Evolutionary conservation across 2,329 filamentous ascomycete genomes (phyloP), one percentile per base, ranked within the genome.

Genomic region (Cladosporium cucumerinum): DNA sequence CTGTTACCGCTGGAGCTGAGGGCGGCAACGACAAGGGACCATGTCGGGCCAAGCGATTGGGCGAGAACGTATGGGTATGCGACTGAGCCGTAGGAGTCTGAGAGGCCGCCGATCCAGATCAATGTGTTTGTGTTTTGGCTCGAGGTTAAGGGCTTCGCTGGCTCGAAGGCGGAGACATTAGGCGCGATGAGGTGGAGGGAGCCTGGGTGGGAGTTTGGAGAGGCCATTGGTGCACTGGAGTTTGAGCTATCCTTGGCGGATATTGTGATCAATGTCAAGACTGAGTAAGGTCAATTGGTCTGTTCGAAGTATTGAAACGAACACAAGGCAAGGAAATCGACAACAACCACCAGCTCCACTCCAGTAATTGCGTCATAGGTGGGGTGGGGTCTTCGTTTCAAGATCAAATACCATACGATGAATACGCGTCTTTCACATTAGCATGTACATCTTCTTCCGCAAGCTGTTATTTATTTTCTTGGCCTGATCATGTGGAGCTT

Each of bases 31-130:
- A 82, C 80, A 26, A 88, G 73, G 12, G 78, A 78, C 85, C 86
- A 89, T 61, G 76, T 74, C 2, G 80, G 77, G 0, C 79, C 75
- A 1, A 88, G 79, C 2, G 79, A 71, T 23, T 76, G 66, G 7
- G 84, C 82, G 59, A 89, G 78, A 6, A 76, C 70, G 52, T 79
- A 73, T 2, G 85, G 80, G 73, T 89, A 91, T 0, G 82, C 78
- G 10, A 89, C 82, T 0, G 86, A 87, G 67, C 89, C 85, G 65
- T 89, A 85, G 1, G 89, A 89, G 75, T 92, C 90, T 43, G 83
- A 84, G 18, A 93, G 83, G 39, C 90, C 90, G 67, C 88, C 89
- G 67, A 92, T 83, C 78, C 89, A 90, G 66, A 92, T 76, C 62
- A 92, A 76, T 3, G 86, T 87, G 76, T 91, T 86, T 58, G 74